Evolutionary conservation across 2,329 filamentous ascomycete species (phyloP), one percentile per base, ranked within the genome.

Genomic region (Diaporthe vaccinii): DNA sequence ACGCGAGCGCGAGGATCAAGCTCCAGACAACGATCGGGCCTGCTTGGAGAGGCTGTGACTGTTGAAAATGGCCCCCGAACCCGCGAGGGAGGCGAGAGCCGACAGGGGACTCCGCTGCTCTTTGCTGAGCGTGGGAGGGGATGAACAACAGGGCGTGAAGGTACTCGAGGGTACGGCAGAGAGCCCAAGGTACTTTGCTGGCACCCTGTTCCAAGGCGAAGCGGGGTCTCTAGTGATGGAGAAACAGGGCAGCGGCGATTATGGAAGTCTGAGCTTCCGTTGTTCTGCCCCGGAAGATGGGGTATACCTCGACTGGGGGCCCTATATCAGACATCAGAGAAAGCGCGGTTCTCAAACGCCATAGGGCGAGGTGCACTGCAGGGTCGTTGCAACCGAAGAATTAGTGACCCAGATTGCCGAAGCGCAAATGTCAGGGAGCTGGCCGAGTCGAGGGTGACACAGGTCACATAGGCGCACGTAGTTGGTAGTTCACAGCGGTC

Each of bases 401-500:
- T 79, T 78, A 79, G 78, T 78, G 79, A 77, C 76, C 73, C 78
- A 81, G 80, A 81, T 80, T 82, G 79, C 81, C 81, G 79, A 81
- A 79, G 74, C 78, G 68, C 41, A 67, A 72, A 74, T 73, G 76
- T 78, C 74, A 78, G 73, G 62, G 72, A 77, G 75, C n/a, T 58
- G 62, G 68, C 68, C 71, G 72, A 76, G 73, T 76, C 68, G 49
- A 74, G 75, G 59, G 72, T 74, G 72, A 70, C 73, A 70, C 75
- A 39, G 69, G 61, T 58, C 53, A 74, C 72, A 68, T 74, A 76
- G 72, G 72, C 75, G 75, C 72, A 69, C 49, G 58, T 59, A 69
- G 59, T 34, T 28, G 61, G 46, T 55, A n/a, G 72, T 44, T 62
- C 46, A 53, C 61, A 62, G 41, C 58, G 25, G 49, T 58, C 31